phyloP scores from a whole-genome alignment of 805 yeast species.

The Saccharomycodes ludwigii region DNA sequence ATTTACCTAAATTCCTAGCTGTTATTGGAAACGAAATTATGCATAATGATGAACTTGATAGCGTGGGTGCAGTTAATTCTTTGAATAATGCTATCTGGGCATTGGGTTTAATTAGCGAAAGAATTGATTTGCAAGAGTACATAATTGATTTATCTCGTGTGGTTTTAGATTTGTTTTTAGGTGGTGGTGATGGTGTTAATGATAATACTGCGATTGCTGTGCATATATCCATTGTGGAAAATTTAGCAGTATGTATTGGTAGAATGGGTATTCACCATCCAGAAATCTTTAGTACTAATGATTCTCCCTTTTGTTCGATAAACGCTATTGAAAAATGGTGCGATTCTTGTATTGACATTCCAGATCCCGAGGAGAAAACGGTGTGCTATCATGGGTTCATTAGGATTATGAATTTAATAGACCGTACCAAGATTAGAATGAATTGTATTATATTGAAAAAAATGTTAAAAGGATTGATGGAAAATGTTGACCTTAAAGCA shows the following conservation, averaged over 20 bases:
- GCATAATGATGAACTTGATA: slow-evolving; percentile 24
- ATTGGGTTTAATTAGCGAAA: slow-evolving; percentile 71
- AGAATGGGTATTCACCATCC: slow-evolving; percentile 62
- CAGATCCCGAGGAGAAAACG: slow-evolving; percentile 81
- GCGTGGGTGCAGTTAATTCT: slow-evolving; percentile 21
- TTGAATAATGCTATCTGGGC: slow-evolving; percentile 80
- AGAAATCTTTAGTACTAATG: slow-evolving; percentile 39
- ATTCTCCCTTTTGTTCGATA: slow-evolving; percentile 20
- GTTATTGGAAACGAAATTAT: slow-evolving; percentile 59
- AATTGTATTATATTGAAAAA: slow-evolving; percentile 9
- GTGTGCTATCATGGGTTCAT: slow-evolving; percentile 79
- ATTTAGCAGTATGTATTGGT: slow-evolving; percentile 83
- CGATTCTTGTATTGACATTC: slow-evolving; percentile 47
- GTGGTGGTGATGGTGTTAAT: too few relatives aligned
- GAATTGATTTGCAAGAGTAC: slow-evolving; percentile 24
- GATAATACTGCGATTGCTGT: slow-evolving; percentile 15
- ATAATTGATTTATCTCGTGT: slow-evolving; percentile 19
- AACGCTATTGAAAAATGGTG: slow-evolving; percentile 62
- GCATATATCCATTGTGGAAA: slow-evolving; percentile 53
- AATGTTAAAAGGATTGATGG: slow-evolving; percentile 17
- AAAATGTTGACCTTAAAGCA: slow-evolving; percentile 18
- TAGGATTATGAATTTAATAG: slow-evolving; percentile 34
- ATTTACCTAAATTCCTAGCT: slow-evolving; percentile 34
- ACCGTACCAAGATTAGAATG: slow-evolving; percentile 4
- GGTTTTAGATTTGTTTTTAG: slow-evolving; percentile 22